Evolutionary conservation across 345 rosid species (phyloP).

Genomic region (Gossypium longicalyx): DNA sequence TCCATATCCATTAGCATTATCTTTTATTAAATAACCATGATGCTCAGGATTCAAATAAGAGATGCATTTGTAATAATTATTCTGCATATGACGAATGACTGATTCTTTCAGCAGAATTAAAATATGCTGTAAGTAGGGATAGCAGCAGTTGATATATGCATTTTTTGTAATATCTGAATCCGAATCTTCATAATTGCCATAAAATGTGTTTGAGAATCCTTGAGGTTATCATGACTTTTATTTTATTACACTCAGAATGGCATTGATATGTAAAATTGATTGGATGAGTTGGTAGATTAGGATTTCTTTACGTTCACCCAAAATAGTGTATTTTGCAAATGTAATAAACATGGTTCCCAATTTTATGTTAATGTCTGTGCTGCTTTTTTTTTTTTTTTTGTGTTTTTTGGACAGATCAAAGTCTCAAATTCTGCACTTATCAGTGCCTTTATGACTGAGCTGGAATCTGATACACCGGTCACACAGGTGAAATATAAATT

Average conservation of each 20-base stretch:
- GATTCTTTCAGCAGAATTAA: not conserved
- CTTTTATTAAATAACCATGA: not conserved
- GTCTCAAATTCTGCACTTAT: constrained; percentile 96
- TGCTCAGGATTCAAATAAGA: too few relatives aligned
- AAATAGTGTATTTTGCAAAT: not conserved
- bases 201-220: not conserved
- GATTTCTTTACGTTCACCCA: not conserved
- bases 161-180: not conserved
- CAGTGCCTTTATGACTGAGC: constrained; percentile 93
- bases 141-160: not conserved
- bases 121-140: not conserved
- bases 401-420: constrained; percentile 55
- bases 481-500: constrained; percentile 55
- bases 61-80: not conserved
- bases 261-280: not conserved
- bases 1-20: not conserved
- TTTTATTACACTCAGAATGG: not conserved
- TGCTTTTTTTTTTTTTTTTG: not conserved
- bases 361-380: not conserved
- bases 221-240: not conserved
- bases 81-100: not conserved
- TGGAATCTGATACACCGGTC: constrained; percentile 85
- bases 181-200: not conserved
- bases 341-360: not conserved
- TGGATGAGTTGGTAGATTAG: not conserved